Conservation (phyloP, 1,284 basidiomycete species). For the Ganoderma meredithae region DNA sequence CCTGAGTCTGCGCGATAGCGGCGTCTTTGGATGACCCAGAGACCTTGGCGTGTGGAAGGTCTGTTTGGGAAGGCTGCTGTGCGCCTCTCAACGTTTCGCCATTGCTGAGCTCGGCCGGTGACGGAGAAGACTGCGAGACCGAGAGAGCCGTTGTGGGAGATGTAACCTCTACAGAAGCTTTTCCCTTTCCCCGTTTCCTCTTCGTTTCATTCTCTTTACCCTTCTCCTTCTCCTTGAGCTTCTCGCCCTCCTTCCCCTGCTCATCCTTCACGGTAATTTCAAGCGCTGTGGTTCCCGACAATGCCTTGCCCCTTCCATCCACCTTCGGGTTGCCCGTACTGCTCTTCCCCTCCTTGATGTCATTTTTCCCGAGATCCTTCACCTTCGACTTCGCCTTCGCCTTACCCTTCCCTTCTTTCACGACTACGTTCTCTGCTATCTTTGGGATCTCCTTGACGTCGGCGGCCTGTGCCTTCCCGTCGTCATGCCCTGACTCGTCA, state of each 20-base stretch:
- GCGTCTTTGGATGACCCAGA: not conserved
- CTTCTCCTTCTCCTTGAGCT: not conserved
- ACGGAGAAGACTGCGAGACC: not conserved
- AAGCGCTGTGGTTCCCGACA: not conserved
- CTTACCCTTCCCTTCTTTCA: not conserved
- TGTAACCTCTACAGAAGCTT: not conserved
- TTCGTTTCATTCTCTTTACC: not conserved
- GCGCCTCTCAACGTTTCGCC: not conserved
- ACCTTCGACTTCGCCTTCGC: constrained; percentile 4
- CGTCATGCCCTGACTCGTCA: not conserved
- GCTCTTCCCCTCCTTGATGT: not conserved
- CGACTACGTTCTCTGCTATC: not conserved
- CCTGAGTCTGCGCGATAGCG: not conserved
- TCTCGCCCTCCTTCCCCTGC: not conserved
- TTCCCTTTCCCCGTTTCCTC: not conserved
- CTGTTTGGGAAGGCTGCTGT: not conserved
- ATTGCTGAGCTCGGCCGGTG: not conserved
- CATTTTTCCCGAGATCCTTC: not conserved
- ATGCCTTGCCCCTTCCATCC: not conserved
- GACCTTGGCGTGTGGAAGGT: not conserved
- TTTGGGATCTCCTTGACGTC: not conserved
- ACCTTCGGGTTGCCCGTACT: not conserved
- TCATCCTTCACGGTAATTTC: not conserved
- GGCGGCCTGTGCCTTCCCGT: not conserved
- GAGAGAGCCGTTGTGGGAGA: not conserved